Evolutionary conservation across 495 filamentous ascomycete genomes (phyloP).

Genomic region (Aspergillus conjunctus): DNA sequence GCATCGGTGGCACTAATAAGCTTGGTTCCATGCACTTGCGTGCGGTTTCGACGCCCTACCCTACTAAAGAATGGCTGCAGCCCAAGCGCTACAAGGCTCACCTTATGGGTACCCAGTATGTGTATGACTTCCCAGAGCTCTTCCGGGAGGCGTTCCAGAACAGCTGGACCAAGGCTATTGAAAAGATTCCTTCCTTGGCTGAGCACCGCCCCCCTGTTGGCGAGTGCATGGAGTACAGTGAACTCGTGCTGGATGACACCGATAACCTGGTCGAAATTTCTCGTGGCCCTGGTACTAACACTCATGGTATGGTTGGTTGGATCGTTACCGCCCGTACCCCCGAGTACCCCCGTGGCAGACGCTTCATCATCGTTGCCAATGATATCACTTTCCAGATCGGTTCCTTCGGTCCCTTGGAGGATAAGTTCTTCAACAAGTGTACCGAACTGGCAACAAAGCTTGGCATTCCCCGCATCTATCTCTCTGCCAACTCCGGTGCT

Average conservation of each 20-base stretch:
- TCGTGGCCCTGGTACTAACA: constrained; percentile 92
- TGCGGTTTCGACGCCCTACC: constrained; percentile 87
- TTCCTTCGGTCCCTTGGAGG: constrained; percentile 93
- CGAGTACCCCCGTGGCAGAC: constrained; percentile 91
- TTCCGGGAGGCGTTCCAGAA: constrained; percentile 98
- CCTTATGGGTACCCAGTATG: constrained; percentile 98
- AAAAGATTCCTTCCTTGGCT: constrained; percentile 68
- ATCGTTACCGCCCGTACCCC: constrained; percentile 94
- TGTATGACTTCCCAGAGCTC: constrained; percentile 99
- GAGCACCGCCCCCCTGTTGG: constrained; percentile 81
- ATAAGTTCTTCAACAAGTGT: constrained; percentile 98
- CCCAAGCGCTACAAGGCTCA: constrained; percentile 99
- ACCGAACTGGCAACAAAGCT: constrained; percentile 91
- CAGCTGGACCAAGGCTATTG: constrained; percentile 76
- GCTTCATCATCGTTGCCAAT: constrained; percentile 96
- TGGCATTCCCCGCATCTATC: constrained; percentile 94
- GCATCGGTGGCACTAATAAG: constrained; percentile 91
- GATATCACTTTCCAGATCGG: constrained; percentile 99
- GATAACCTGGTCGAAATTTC: constrained; percentile 91
- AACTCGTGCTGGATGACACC: constrained; percentile 90
- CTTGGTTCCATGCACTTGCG: constrained; percentile 94
- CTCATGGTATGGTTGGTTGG: constrained; percentile 98
- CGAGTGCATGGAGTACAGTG: constrained; percentile 93
- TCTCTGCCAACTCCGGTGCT: constrained; percentile 99
- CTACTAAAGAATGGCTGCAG: constrained; percentile 97